Conservation (phyloP, 2,329 filamentous ascomycete genomes). For the Fusarium sp. region DNA sequence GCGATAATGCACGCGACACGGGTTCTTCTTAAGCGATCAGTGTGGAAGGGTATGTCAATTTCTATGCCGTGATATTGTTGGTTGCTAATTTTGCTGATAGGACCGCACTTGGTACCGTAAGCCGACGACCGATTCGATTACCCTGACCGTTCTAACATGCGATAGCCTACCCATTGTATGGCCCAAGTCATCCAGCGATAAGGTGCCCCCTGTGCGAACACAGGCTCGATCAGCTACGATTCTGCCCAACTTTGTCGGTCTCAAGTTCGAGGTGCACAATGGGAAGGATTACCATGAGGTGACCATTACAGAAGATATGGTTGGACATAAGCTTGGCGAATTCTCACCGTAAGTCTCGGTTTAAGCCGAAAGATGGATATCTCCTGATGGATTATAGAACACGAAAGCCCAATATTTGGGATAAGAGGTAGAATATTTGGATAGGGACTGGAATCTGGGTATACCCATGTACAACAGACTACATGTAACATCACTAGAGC, state of each 20-base stretch:
- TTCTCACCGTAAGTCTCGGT: constrained; percentile 80
- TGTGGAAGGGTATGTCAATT: constrained; percentile 81
- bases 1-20: constrained; percentile 75
- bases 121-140: constrained; percentile 35
- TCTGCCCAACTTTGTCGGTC: constrained; percentile 89
- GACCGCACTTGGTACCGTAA: constrained; percentile 67
- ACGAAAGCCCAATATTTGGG: constrained; percentile 69
- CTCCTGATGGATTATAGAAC: constrained; percentile 55
- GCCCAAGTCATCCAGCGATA: constrained; percentile 69
- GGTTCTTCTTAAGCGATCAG: constrained; percentile 77
- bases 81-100: constrained; percentile 49
- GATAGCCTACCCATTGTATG: constrained; percentile 72
- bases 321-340: constrained; percentile 93
- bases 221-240: constrained; percentile 91
- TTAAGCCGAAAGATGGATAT: background rate
- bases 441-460: constrained; percentile 33
- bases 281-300: constrained; percentile 88
- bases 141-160: constrained; percentile 42
- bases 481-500: constrained; percentile 47
- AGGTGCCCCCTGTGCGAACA: constrained; percentile 80
- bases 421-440: constrained; percentile 49
- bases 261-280: constrained; percentile 92
- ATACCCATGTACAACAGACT: constrained; percentile 47
- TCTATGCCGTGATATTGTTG: background rate
- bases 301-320: constrained; percentile 93